phyloP scores from a whole-genome alignment of 306 rosid species.

The Urtica urens region DNA sequence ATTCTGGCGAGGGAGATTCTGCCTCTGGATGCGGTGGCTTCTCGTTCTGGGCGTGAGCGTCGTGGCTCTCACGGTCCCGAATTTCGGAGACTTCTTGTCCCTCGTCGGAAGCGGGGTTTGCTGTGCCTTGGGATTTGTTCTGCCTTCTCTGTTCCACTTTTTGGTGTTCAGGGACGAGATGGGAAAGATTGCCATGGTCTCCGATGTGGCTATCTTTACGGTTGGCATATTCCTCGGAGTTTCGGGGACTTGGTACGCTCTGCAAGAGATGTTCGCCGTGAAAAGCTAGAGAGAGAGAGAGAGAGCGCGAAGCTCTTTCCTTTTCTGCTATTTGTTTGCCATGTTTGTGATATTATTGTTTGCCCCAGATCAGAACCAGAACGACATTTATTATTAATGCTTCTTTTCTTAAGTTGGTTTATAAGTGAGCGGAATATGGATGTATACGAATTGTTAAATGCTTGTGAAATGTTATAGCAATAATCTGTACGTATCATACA shows the following conservation, averaged over 20 bases:
- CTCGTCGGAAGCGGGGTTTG: conserved; percentile 45
- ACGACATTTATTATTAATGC: too few species aligned
- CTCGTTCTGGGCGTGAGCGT: conserved; percentile 29
- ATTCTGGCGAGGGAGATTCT: conserved; percentile 32
- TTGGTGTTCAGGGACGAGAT: conserved; percentile 35
- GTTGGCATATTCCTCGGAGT: conserved; percentile 38
- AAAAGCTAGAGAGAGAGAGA: conserved; percentile 2
- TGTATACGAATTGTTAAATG: too few species aligned
- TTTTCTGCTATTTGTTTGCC: not conserved
- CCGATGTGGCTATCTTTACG: conserved; percentile 24
- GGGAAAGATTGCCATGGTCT: conserved; percentile 23
- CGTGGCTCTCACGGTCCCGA: conserved; percentile 39
- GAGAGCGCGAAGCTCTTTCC: not conserved
- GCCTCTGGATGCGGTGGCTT: conserved; percentile 41
- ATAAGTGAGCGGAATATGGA: too few species aligned
- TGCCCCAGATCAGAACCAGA: not conserved
- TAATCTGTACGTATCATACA: too few species aligned
- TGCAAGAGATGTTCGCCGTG: conserved; percentile 25
- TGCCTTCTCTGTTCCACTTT: conserved; percentile 43
- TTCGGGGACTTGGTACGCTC: conserved; percentile 39
- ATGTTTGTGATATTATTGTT: not conserved
- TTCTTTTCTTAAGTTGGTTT: too few species aligned
- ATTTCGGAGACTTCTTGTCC: conserved; percentile 48
- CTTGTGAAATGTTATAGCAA: too few species aligned
- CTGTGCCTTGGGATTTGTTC: conserved; percentile 39